Conservation (phyloP, 2,329 filamentous ascomycete species). For the Penicillium sp. region DNA sequence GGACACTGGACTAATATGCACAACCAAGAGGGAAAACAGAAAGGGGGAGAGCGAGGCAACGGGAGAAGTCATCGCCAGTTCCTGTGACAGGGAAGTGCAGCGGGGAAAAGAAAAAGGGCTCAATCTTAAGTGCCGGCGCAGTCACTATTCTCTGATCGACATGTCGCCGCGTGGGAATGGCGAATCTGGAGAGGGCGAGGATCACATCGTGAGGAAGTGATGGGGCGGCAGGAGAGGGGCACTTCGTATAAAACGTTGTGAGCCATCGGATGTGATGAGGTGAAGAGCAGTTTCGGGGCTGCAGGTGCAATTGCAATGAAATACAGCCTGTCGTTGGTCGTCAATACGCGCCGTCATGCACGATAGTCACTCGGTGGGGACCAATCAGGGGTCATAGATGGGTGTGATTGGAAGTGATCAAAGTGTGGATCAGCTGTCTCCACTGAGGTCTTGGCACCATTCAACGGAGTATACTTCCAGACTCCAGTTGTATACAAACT, state of each 20-base stretch:
- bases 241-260: slow-evolving; percentile 15
- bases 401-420: background rate
- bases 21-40: slow-evolving; percentile 56
- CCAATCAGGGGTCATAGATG: slow-evolving; percentile 15
- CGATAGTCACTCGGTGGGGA: slow-evolving; percentile 19
- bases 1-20: slow-evolving; percentile 10
- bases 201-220: slow-evolving; percentile 24
- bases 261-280: slow-evolving; percentile 29
- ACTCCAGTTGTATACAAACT: no score
- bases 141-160: slow-evolving; percentile 21
- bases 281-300: slow-evolving; percentile 18
- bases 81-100: slow-evolving; percentile 10
- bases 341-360: slow-evolving; percentile 31
- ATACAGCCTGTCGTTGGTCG: slow-evolving; percentile 25
- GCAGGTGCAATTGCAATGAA: slow-evolving; percentile 6
- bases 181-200: slow-evolving; percentile 27
- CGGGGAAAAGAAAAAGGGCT: slow-evolving; percentile 7
- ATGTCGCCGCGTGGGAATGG: slow-evolving; percentile 10
- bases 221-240: slow-evolving; percentile 16
- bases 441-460: background rate
- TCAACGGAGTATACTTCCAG: no score
- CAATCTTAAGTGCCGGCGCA: slow-evolving; percentile 16
- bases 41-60: slow-evolving; percentile 52
- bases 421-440: background rate
- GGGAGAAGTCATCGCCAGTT: slow-evolving; percentile 19